Conservation (phyloP, 345 rosid species). For the Citrus inodora region DNA sequence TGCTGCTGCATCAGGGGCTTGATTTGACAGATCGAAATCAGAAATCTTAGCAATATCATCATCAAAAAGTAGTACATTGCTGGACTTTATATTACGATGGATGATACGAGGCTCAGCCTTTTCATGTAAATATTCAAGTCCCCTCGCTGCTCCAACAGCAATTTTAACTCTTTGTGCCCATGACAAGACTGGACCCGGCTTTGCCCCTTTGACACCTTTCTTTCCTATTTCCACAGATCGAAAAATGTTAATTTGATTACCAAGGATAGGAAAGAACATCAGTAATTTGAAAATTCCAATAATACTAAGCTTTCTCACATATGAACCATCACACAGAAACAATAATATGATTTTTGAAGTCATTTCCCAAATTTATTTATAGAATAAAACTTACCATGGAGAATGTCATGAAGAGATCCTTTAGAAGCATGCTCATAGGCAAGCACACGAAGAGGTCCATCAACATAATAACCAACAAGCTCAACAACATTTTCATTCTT, state of each 20-base stretch:
- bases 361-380: background rate
- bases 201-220: slow-evolving; percentile 90
- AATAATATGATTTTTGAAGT: background rate
- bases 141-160: slow-evolving; percentile 88
- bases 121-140: slow-evolving; percentile 94
- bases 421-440: slow-evolving; percentile 86
- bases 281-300: background rate
- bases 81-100: slow-evolving; percentile 89
- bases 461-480: slow-evolving; percentile 78
- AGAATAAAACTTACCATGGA: slow-evolving; percentile 53
- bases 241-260: slow-evolving; percentile 6
- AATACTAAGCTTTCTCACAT: background rate
- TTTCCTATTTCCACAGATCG: slow-evolving; percentile 35
- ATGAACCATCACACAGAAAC: background rate
- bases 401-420: slow-evolving; percentile 93
- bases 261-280: background rate
- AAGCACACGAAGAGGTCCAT: slow-evolving; percentile 78
- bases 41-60: slow-evolving; percentile 87
- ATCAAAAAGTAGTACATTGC: slow-evolving; percentile 77
- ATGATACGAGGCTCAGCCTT: slow-evolving; percentile 67
- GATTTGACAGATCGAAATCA: slow-evolving; percentile 90
- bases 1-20: slow-evolving; percentile 89
- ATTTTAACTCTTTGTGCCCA: slow-evolving; percentile 94
- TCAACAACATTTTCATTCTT: slow-evolving; percentile 77
- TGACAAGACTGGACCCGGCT: slow-evolving; percentile 71